A percentile compares a stretch with the other conserved stretches of the same genome.
Conservation (phyloP, 164 flowering plant species). For the Vitis amurensis region DNA sequence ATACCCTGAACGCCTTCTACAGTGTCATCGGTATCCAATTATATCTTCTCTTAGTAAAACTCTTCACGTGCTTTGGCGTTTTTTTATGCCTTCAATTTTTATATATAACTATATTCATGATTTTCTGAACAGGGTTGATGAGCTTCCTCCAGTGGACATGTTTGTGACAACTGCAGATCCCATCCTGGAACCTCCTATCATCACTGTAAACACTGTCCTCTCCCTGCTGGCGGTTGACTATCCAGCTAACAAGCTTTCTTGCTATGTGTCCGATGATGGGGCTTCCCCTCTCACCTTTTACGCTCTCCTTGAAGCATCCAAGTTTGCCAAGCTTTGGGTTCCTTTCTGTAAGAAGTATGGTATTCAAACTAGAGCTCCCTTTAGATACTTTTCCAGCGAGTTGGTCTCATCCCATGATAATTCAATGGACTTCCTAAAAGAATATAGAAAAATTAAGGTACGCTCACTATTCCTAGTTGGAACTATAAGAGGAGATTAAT, state of each 20-base stretch:
- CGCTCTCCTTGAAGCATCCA: slow-evolving; percentile 46
- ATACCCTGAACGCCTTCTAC: slow-evolving; percentile 37
- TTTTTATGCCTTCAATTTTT: neutral
- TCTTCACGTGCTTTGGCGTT: no score
- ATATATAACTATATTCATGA: neutral
- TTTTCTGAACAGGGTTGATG: slow-evolving; percentile 16
- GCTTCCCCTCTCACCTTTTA: slow-evolving; percentile 57
- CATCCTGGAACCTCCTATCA: slow-evolving; percentile 54
- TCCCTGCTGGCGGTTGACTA: slow-evolving; percentile 67
- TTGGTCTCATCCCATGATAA: neutral
- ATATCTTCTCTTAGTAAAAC: no score
- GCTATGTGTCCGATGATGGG: slow-evolving; percentile 72
- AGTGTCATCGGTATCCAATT: slow-evolving; percentile 23
- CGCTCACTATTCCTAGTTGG: neutral
- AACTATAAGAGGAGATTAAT: no score
- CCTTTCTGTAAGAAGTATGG: slow-evolving; percentile 66
- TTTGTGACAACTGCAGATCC: slow-evolving; percentile 78
- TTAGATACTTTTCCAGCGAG: slow-evolving; percentile 35
- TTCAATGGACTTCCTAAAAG: slow-evolving; percentile 35
- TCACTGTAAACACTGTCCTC: slow-evolving; percentile 62
- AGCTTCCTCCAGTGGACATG: slow-evolving; percentile 63
- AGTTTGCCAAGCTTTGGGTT: slow-evolving; percentile 60
- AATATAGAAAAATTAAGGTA: slow-evolving; percentile 53
- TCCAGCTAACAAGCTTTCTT: slow-evolving; percentile 62
- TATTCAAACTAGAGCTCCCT: slow-evolving; percentile 56